phyloP scores from a whole-genome alignment of 2,329 filamentous ascomycete species.

The Cladobotryum protrusum region DNA sequence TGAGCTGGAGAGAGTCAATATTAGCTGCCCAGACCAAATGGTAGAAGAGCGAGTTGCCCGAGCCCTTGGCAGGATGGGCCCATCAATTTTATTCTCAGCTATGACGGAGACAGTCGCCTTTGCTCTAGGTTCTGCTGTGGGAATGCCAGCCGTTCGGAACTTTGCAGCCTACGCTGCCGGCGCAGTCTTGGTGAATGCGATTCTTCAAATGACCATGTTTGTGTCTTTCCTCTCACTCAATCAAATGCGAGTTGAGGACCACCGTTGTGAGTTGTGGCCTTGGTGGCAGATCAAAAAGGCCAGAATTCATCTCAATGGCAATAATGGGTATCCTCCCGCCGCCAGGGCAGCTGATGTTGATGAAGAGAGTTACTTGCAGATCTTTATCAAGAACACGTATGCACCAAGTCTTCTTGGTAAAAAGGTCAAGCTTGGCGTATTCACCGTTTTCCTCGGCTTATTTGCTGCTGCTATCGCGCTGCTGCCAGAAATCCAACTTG shows the following conservation, averaged over 20 bases:
- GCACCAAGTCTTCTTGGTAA: slow-evolving; percentile 75
- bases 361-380: slow-evolving; percentile 77
- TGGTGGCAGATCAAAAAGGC: slow-evolving; percentile 77
- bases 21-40: slow-evolving; percentile 81
- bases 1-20: slow-evolving; percentile 92
- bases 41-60: slow-evolving; percentile 81
- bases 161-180: slow-evolving; percentile 96
- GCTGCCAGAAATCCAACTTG: slow-evolving; percentile 76
- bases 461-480: slow-evolving; percentile 82
- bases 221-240: slow-evolving; percentile 87
- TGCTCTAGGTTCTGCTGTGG: slow-evolving; percentile 84
- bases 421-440: slow-evolving; percentile 68
- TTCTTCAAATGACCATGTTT: slow-evolving; percentile 97
- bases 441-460: slow-evolving; percentile 78
- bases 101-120: slow-evolving; percentile 92
- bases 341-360: slow-evolving; percentile 63
- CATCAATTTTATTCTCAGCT: slow-evolving; percentile 93
- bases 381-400: slow-evolving; percentile 85
- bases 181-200: slow-evolving; percentile 91
- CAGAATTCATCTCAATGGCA: slow-evolving; percentile 54
- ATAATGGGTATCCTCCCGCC: slow-evolving; percentile 50
- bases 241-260: slow-evolving; percentile 81
- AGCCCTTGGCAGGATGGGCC: slow-evolving; percentile 91
- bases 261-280: slow-evolving; percentile 86
- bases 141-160: slow-evolving; percentile 96